Evolutionary conservation across 1,284 basidiomycete genomes (phyloP), one percentile per base, ranked within the genome.

Genomic region (Irpex lacteus): DNA sequence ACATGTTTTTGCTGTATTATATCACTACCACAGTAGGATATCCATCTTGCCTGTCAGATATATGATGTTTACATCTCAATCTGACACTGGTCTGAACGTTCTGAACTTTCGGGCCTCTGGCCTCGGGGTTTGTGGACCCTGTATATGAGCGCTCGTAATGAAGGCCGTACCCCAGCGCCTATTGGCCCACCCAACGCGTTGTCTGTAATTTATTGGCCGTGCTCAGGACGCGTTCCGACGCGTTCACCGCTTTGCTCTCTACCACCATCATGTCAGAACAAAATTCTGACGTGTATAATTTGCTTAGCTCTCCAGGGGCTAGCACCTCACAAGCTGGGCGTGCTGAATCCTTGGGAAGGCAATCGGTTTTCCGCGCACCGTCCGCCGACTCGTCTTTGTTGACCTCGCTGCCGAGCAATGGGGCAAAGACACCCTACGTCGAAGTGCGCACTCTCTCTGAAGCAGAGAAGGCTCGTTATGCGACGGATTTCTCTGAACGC

Each of bases 401-500:
- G 34, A 36, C 32, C 32, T 36, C 54, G 8, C 8, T 56, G 32
- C 19, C 54, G 21, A 26, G n/a, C 18, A 26, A 9, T 19, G 21
- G 19, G 11, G 54, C 26, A 11, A 32, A 15, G 13, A 32, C 54
- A 15, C 8, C 36, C 54, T 56, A 56, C 32, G 36, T 56, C 54
- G 54, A 56, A 21, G 3, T 56, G 13, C 54, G 32, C 13, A 56
- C 26, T 15, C 34, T 56, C 7, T n/a, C 54, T 15, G 18, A 56
- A 56, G 54, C 26, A 32, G 32, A 56, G 21, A 56, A 32, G 32
- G 36, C 11, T 56, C 32, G 21, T 13, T 56, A 56, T 21, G 54
- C 11, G 15, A 32, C 26, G 32, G 65, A 55, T 50, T 50, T 74
- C 50, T 64, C 65, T 8, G 68, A 73, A 18, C 66, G 64, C 11